Conservation (phyloP, 352 stramenopile species). For the Globisporangium cystogenes region DNA sequence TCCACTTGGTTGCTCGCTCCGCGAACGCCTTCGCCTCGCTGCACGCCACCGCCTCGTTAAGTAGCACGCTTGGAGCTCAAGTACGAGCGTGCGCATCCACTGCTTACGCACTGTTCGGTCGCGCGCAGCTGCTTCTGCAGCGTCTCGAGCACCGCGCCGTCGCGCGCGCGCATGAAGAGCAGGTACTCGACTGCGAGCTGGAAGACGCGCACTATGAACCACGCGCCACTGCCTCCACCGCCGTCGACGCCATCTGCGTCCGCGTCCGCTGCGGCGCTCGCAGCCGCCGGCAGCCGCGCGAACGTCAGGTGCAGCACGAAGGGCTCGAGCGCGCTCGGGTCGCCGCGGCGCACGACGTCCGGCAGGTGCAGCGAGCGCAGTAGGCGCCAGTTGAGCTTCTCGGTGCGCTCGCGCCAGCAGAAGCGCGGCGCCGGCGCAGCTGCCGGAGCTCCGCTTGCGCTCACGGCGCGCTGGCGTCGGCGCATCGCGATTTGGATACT, state of each 20-base stretch:
- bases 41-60: neutral
- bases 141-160: conserved; percentile 45
- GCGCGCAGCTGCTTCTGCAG: conserved; percentile 38
- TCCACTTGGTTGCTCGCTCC: conserved; percentile 45
- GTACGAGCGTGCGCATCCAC: too few relatives aligned
- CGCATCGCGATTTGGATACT: neutral
- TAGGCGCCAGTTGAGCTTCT: conserved; percentile 71
- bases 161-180: conserved; percentile 54
- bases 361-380: conserved; percentile 40
- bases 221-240: conserved; percentile 16
- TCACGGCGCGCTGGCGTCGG: neutral
- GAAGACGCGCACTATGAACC: conserved; percentile 64
- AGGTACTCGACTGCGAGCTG: conserved; percentile 78
- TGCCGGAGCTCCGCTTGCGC: neutral
- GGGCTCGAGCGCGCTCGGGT: conserved; percentile 56
- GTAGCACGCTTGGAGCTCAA: too few relatives aligned
- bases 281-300: conserved; percentile 32
- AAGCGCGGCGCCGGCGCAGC: conserved; percentile 22
- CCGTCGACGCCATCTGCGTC: neutral
- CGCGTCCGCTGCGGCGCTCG: neutral
- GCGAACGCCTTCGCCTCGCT: conserved; percentile 41
- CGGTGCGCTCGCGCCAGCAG: conserved; percentile 69
- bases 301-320: conserved; percentile 75
- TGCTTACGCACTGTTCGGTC: conserved; percentile 17
- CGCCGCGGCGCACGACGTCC: conserved; percentile 42